Conservation (phyloP, 176 grass and related monocot species). For the Alopecurus myosuroides region DNA sequence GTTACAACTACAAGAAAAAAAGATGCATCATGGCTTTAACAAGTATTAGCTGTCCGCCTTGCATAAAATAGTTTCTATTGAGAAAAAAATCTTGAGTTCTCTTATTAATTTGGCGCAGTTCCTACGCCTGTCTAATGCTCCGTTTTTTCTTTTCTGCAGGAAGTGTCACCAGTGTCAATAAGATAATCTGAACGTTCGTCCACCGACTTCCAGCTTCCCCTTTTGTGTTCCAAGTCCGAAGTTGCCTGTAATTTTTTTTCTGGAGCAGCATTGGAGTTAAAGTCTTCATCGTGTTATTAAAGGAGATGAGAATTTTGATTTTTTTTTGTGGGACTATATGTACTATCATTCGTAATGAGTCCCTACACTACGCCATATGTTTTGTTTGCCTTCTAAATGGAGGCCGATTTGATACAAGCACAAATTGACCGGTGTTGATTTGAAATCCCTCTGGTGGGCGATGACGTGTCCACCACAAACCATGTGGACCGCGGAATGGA, state of each 20-base stretch:
- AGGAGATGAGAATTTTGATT: background rate
- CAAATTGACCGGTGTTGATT: too few relatives aligned
- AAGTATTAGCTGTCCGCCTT: background rate
- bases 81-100: background rate
- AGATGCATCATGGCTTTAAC: background rate
- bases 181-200: background rate
- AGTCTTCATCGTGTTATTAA: background rate
- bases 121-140: background rate
- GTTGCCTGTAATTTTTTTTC: slow-evolving; percentile 27
- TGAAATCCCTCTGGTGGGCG: too few relatives aligned
- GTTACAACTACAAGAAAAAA: background rate
- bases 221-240: background rate
- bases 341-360: background rate
- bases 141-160: slow-evolving; percentile 5
- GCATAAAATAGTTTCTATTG: background rate
- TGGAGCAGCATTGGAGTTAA: slow-evolving; percentile 26
- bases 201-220: background rate
- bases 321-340: background rate
- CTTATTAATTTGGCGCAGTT: background rate
- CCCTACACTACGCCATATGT: too few relatives aligned
- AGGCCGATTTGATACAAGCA: background rate
- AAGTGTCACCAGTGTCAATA: background rate
- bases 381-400: background rate
- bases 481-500: too few relatives aligned
- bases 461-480: too few relatives aligned